phyloP scores from a whole-genome alignment of 805 yeast genomes.

The Komagataella ulmi region DNA sequence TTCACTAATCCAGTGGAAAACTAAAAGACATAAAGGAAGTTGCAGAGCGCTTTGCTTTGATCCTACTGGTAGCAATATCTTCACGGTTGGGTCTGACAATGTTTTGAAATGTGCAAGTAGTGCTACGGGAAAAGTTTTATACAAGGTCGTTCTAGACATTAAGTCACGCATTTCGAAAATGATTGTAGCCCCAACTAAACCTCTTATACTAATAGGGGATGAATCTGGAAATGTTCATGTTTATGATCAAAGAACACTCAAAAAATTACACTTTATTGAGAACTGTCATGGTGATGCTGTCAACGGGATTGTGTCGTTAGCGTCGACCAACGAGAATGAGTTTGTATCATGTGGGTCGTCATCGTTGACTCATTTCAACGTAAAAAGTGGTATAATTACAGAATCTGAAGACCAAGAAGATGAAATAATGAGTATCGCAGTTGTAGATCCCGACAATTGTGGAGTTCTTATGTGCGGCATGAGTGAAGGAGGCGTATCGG shows the following conservation, averaged over 20 bases:
- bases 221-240: constrained; percentile 62
- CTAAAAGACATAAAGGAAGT: constrained; percentile 83
- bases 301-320: constrained; percentile 59
- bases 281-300: constrained; percentile 67
- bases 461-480: constrained; percentile 68
- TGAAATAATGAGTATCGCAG: constrained; percentile 67
- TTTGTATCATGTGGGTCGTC: constrained; percentile 75
- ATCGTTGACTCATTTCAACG: constrained; percentile 65
- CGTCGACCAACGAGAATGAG: constrained; percentile 63
- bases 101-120: constrained; percentile 63
- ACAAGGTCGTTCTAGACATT: constrained; percentile 23
- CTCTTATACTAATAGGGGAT: constrained; percentile 42
- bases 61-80: constrained; percentile 43
- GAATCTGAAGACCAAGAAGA: constrained; percentile 88
- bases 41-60: constrained; percentile 65
- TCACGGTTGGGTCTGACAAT: constrained; percentile 69
- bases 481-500: constrained; percentile 81
- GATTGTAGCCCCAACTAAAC: constrained; percentile 29
- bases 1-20: constrained; percentile 46
- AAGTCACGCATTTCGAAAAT: constrained; percentile 23
- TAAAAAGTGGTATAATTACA: constrained; percentile 52
- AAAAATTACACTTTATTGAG: constrained; percentile 31
- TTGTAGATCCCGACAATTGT: constrained; percentile 50
- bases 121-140: constrained; percentile 62
- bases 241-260: constrained; percentile 42